Percentiles rank a stretch among this genome's conserved stretches.
Evolutionary conservation across 768 basidiomycete genomes (phyloP).

Genomic region (Neoboletus subvelutipes): DNA sequence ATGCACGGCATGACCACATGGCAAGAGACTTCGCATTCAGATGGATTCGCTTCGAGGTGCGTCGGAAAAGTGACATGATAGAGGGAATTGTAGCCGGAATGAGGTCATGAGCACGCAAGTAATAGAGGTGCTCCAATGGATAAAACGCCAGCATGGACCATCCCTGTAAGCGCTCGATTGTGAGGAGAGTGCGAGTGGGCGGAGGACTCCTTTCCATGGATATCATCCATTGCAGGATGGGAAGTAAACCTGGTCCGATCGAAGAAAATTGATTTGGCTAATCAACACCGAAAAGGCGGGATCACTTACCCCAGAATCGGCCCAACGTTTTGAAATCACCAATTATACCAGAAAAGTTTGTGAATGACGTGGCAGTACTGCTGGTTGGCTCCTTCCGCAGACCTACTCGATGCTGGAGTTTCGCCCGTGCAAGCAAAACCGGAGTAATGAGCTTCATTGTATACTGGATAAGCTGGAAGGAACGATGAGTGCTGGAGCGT

Average conservation of each 20-base stretch:
- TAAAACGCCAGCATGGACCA: constrained; percentile 76
- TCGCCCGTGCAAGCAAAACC: constrained; percentile 63
- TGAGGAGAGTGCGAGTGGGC: constrained; percentile 67
- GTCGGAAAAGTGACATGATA: constrained; percentile 42
- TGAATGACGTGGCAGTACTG: constrained; percentile 47
- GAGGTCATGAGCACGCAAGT: constrained; percentile 59
- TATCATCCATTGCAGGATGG: constrained; percentile 79
- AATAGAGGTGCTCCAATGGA: constrained; percentile 75
- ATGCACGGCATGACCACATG: constrained; percentile 77
- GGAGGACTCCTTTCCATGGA: constrained; percentile 70
- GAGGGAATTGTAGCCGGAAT: constrained; percentile 55
- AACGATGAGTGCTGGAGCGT: neutral
- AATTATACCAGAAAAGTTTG: constrained; percentile 55
- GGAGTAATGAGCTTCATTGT: constrained; percentile 68
- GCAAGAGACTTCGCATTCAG: constrained; percentile 50
- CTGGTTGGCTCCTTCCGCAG: constrained; percentile 54
- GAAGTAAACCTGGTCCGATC: constrained; percentile 57
- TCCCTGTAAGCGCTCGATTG: constrained; percentile 76
- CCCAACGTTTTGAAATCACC: constrained; percentile 72
- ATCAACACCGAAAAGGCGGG: neutral
- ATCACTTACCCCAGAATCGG: constrained; percentile 73
- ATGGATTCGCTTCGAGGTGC: constrained; percentile 40
- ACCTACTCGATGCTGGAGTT: constrained; percentile 65
- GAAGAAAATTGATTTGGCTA: neutral
- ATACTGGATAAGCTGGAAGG: constrained; percentile 66